Evolutionary conservation across 345 rosid genomes (phyloP).

Genomic region (Lepidium aucheri): DNA sequence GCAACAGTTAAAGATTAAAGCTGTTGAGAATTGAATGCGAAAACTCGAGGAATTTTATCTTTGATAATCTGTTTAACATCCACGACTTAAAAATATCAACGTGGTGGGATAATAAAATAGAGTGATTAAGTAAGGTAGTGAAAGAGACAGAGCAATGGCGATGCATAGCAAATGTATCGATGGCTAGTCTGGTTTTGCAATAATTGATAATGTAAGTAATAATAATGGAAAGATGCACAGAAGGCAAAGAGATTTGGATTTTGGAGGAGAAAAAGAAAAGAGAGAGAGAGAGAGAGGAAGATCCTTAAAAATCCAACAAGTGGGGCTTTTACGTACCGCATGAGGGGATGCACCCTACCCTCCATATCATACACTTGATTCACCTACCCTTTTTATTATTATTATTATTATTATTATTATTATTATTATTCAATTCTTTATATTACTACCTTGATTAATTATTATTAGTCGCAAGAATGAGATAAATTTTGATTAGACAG

Average conservation of each 20-base stretch:
- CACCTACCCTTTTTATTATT: neutral
- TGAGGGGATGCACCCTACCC: constrained; percentile 27
- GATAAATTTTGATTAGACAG: neutral
- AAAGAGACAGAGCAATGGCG: constrained; percentile 8
- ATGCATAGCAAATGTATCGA: constrained; percentile 11
- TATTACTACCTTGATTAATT: neutral
- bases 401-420: neutral
- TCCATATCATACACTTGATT: constrained; percentile 22
- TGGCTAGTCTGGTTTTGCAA: neutral
- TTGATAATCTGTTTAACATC: too few species aligned
- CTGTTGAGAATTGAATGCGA: too few species aligned
- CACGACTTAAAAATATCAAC: too few species aligned
- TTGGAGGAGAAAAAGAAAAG: neutral
- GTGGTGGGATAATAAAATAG: too few species aligned
- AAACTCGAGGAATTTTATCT: too few species aligned
- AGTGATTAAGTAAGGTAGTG: neutral
- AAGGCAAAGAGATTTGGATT: constrained; percentile 2
- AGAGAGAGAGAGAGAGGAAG: neutral
- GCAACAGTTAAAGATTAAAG: too few species aligned
- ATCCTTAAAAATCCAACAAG: constrained; percentile 33
- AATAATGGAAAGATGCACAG: constrained; percentile 8
- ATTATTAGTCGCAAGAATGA: too few species aligned
- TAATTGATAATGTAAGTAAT: constrained; percentile 1
- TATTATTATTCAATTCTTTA: neutral
- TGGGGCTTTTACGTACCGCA: constrained; percentile 24